Conservation (phyloP, 2,329 filamentous ascomycete species). For the Trichoderma breve region DNA sequence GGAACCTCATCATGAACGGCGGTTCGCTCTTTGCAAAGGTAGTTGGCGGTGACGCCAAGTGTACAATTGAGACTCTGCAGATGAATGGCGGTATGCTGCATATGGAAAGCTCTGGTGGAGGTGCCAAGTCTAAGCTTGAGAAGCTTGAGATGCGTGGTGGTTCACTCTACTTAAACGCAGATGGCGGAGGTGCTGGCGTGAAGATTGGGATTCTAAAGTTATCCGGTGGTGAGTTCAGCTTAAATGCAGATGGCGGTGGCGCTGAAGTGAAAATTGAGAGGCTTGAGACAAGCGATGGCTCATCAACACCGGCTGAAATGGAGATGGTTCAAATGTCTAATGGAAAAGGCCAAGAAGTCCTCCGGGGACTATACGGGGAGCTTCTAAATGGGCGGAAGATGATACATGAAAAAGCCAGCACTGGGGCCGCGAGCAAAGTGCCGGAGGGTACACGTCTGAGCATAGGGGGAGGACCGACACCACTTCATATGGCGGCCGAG, state of each 20-base stretch:
- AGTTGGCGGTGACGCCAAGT: neutral
- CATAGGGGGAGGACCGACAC: neutral
- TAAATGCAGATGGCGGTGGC: neutral
- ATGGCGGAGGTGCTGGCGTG: neutral
- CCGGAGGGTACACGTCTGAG: neutral
- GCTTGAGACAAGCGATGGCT: neutral
- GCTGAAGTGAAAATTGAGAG: neutral
- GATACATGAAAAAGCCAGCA: neutral
- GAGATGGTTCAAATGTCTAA: neutral
- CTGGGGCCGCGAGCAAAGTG: neutral
- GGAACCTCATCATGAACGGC: neutral
- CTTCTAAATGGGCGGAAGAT: neutral
- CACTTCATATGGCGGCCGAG: neutral
- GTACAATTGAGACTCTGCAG: neutral
- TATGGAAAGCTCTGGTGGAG: neutral
- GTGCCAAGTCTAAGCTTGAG: neutral
- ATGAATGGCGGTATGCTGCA: neutral
- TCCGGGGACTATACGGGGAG: neutral
- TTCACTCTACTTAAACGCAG: neutral
- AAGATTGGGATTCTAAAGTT: neutral
- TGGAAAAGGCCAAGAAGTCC: neutral
- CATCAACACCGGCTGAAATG: neutral
- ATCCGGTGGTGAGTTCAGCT: neutral
- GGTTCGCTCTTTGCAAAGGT: neutral
- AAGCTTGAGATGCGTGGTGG: neutral